Base-by-base conservation (phyloP, 2,329 filamentous ascomycete species). In the Beauveria varroae region DNA sequence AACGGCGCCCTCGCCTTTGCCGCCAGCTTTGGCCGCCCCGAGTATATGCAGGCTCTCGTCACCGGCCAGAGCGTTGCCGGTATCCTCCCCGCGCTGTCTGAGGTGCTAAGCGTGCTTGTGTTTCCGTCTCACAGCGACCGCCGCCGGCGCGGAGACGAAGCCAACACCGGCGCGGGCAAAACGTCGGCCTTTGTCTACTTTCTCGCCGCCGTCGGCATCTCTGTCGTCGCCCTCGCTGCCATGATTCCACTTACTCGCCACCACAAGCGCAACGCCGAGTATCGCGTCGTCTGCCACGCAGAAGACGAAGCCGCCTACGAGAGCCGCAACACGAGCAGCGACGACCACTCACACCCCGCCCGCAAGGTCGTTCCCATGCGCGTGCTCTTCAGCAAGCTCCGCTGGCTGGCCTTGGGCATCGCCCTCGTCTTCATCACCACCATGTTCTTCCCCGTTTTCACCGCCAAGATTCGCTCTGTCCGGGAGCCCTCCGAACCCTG, bases 21-120 rank as follows among this genome's bases (percentile, higher is more conserved):
- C 3, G 86, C 90, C 3, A 88, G 90, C 57, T 98, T 96, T 69
- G 91, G 88, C 41, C 81, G 90, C 57, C 85, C 88, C 22, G 90
- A 95, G 73, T 99, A 98, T 73, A 96, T 91, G 60, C 93, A 98
- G 75, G 93, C 89, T 26, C 92, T 98, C 73, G 98, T 99, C 93
- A 87, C 88, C 3, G 95, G 95, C 1, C 95, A 99, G 74, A 93
- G 88, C 37, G 81, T 99, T 4, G 93, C 95, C 0, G 95, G 95
- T 34, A 93, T 99, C 10, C 78, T 98, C 3, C 95, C 95, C 0
- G 88, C 90, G 53, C 80, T 96, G 53, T 90, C 91, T 1, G 93
- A 98, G 74, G 93, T 98, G 66, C 73, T 90, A 50, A 89, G 90
- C 1, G 92, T 96, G 14, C 79, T 97, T 12, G 82, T 70, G 51